Percentiles rank a stretch among this genome's conserved stretches.
These are phyloP conservation scores for Eutrema japonicum DNA, from an alignment of 345 rosid genomes.

Conservation along the genomic window DNA sequence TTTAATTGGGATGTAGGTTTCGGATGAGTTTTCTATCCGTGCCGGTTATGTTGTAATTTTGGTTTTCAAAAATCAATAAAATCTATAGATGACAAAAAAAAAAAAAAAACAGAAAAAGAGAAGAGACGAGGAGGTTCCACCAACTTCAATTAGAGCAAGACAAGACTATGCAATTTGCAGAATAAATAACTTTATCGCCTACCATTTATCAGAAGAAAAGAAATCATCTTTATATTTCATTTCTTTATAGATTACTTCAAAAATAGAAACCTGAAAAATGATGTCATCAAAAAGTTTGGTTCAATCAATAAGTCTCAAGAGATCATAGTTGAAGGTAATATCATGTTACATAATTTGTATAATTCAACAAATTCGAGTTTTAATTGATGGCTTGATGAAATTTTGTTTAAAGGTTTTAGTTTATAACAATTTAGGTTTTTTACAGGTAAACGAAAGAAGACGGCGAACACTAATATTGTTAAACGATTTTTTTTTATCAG, in stretches of 20 bases:
- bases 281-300: neutral
- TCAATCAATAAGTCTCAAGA: constrained; percentile 2
- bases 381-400: neutral
- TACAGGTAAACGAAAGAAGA: too few relatives aligned
- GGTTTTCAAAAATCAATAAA: too few relatives aligned
- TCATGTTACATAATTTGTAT: neutral
- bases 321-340: neutral
- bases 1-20: too few relatives aligned
- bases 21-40: too few relatives aligned
- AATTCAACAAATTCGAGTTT: neutral
- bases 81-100: too few relatives aligned
- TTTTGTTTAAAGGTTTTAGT: neutral
- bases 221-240: neutral
- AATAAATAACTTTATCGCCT: constrained; percentile 21
- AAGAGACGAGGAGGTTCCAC: constrained; percentile 19
- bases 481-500: neutral
- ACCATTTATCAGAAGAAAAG: constrained; percentile 18
- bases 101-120: neutral
- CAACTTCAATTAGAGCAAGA: constrained; percentile 26
- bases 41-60: too few relatives aligned
- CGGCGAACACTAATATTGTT: too few relatives aligned
- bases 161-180: constrained; percentile 35
- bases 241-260: neutral
- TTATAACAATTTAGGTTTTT: too few relatives aligned
- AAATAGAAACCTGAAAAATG: constrained; percentile 15